These are phyloP conservation scores for Pouteria campechiana DNA, from an alignment of 179 eudicot genomes.

Conservation along the genomic window DNA sequence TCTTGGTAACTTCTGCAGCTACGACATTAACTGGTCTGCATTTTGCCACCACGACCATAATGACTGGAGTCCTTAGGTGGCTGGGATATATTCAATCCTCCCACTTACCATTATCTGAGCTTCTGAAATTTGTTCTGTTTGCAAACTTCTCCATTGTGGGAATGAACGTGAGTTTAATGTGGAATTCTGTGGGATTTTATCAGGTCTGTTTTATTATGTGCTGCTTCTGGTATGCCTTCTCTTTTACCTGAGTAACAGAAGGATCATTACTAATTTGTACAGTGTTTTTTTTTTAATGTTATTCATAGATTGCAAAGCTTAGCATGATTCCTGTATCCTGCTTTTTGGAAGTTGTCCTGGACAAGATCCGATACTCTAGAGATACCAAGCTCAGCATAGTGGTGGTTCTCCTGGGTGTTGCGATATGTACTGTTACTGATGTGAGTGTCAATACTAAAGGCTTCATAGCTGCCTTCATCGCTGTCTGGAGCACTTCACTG, in stretches of 20 bases:
- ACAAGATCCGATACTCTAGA: slow-evolving; percentile 75
- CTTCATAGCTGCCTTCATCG: slow-evolving; percentile 68
- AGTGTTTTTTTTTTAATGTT: not conserved
- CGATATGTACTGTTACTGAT: slow-evolving; percentile 88
- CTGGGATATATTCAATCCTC: slow-evolving; percentile 77
- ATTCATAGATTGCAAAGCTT: slow-evolving; percentile 74
- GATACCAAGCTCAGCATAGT: slow-evolving; percentile 80
- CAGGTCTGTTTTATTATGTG: slow-evolving; percentile 39
- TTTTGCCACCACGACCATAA: slow-evolving; percentile 75
- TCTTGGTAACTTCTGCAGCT: slow-evolving; percentile 33
- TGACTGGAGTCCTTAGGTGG: slow-evolving; percentile 74
- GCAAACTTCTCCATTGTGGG: slow-evolving; percentile 92
- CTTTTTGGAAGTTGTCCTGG: slow-evolving; percentile 74
- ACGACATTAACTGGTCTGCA: slow-evolving; percentile 88
- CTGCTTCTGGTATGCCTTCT: not conserved
- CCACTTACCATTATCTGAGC: slow-evolving; percentile 66
- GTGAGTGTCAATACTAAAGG: slow-evolving; percentile 84
- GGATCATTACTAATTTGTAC: not conserved
- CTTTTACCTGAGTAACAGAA: not conserved
- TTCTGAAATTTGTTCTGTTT: slow-evolving; percentile 65
- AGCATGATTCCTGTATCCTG: slow-evolving; percentile 91
- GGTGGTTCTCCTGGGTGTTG: slow-evolving; percentile 79
- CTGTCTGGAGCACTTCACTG: slow-evolving; percentile 82
- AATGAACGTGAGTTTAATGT: slow-evolving; percentile 89
- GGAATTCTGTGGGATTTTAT: slow-evolving; percentile 91